Percentiles rank a stretch among this genome's conserved stretches.
phyloP scores from a whole-genome alignment of 768 basidiomycete genomes.

The Cystofilobasidium macerans region DNA sequence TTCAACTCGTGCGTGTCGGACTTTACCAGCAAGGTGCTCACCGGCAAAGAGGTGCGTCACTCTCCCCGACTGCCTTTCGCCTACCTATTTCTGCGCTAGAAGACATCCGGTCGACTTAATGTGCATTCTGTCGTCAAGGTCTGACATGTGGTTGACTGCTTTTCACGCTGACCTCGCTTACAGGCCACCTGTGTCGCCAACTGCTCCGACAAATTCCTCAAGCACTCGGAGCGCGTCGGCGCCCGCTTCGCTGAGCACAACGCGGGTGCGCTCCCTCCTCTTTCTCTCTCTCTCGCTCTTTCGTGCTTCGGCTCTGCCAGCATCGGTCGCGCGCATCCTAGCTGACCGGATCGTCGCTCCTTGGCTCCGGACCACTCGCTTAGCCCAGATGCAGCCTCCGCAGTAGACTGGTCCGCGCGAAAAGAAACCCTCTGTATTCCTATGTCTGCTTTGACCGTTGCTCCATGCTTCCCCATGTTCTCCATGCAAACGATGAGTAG shows the following conservation, averaged over 20 bases:
- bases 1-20: slow-evolving; percentile 93
- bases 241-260: slow-evolving; percentile 85
- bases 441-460: too few relatives aligned
- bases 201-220: slow-evolving; percentile 95
- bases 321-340: too few relatives aligned
- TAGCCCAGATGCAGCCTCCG: slow-evolving; percentile 1
- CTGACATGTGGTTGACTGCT: not conserved
- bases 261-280: slow-evolving; percentile 54
- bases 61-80: slow-evolving; percentile 1
- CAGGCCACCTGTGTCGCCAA: slow-evolving; percentile 83
- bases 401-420: not conserved
- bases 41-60: slow-evolving; percentile 72
- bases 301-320: too few relatives aligned
- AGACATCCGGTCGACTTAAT: too few relatives aligned
- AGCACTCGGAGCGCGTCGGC: slow-evolving; percentile 86
- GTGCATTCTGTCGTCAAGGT: too few relatives aligned
- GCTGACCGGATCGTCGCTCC: not conserved
- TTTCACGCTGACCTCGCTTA: not conserved
- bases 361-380: not conserved
- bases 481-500: too few relatives aligned
- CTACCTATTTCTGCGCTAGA: too few relatives aligned
- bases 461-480: too few relatives aligned
- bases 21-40: slow-evolving; percentile 87
- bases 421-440: not conserved
- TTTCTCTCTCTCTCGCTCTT: not conserved